Base-by-base conservation (phyloP, 2,329 filamentous ascomycete genomes). In the Penicillium frequentans region DNA sequence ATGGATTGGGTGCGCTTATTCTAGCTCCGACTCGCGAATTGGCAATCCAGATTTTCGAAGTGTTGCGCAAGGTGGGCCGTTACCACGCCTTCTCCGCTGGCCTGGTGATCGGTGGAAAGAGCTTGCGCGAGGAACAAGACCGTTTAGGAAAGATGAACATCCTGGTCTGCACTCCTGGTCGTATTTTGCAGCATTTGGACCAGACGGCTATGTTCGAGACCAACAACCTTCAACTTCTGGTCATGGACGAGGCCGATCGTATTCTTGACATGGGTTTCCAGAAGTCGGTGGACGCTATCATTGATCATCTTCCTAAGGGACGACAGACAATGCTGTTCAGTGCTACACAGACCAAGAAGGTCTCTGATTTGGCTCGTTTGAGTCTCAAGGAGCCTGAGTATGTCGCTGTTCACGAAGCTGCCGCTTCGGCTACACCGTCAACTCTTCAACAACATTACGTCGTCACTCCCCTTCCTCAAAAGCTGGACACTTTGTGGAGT, bases 241-340 rank as follows among this genome's bases (percentile, higher is more conserved):
- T 99, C 0, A 81, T 99, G 55, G 95, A 99, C 68, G 95, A 99
- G 75, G 95, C 95, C 3, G 95, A 99, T 74, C 86, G 95, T 39
- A 97, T 97, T 69, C 87, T 99, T 83, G 95, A 99, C 70, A 95
- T 98, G 91, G 95, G 95, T 5, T 99, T 99, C 73, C 89, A 96
- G 74, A 81, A 83, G 5, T 91, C 91, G 1, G 88, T 99, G 3
- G 95, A 99, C 75, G 95, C 95, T 0, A 90, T 99, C 50, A 78
- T 99, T 27, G 92, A 96, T 60, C 96, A 98, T 71, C 81, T 99
- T 1, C 95, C 95, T 1, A 88, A 86, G 66, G 80, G 88, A 27
- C 83, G 95, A 60, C 95, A 99, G 76, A 99, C 95, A 0, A 82
- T 99, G 70, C 85, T 99, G 10, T 99, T 98, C 80, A 96, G 90